Conservation (phyloP, 106 monocot species). For the Agapanthus africanus region DNA sequence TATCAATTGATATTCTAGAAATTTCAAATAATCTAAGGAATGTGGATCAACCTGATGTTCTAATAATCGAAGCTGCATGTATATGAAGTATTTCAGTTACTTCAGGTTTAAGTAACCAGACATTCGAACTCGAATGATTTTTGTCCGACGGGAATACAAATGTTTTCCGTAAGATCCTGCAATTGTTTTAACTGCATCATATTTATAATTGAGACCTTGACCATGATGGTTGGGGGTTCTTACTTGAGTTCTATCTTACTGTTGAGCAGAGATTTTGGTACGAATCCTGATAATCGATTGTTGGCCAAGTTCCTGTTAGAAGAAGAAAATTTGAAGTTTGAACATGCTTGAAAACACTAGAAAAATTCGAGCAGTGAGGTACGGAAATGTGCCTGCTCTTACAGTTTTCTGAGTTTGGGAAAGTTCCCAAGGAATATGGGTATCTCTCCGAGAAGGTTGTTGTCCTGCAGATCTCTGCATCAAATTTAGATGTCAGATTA, state of each 20-base stretch:
- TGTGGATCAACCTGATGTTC: too few relatives aligned
- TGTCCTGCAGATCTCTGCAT: constrained; percentile 3
- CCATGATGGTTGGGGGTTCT: background rate
- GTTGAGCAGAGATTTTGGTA: background rate
- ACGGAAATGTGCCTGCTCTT: background rate
- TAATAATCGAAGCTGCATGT: too few relatives aligned
- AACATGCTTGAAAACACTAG: background rate
- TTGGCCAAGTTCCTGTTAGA: constrained; percentile 1
- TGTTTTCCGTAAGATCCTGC: too few relatives aligned
- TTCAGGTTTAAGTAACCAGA: too few relatives aligned
- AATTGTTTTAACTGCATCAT: too few relatives aligned
- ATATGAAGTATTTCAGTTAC: too few relatives aligned
- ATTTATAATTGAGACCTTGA: too few relatives aligned
- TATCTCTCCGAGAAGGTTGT: background rate
- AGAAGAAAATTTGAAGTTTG: background rate
- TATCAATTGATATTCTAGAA: too few relatives aligned
- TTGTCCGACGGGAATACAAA: too few relatives aligned
- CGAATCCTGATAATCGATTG: background rate
- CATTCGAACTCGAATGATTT: too few relatives aligned
- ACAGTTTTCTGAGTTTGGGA: background rate
- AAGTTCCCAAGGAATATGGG: background rate
- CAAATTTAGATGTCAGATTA: background rate
- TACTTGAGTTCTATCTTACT: background rate
- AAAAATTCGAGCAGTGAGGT: background rate
- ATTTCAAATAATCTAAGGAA: too few relatives aligned